These are phyloP conservation scores for Boletus rubescentipes DNA, from an alignment of 768 basidiomycete genomes.

Conservation along the genomic window DNA sequence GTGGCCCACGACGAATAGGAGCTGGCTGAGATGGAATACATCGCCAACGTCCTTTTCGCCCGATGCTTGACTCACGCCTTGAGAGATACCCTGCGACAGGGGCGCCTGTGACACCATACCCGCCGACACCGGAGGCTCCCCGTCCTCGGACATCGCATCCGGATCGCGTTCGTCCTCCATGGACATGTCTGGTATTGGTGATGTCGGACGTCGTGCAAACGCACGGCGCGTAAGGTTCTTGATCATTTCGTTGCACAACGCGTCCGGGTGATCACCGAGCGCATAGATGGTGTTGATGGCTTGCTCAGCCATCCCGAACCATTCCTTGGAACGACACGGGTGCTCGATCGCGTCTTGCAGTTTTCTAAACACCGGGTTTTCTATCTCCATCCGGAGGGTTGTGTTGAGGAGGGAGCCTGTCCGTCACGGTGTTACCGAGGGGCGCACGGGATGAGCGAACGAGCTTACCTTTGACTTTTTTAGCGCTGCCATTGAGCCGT, in stretches of 20 bases:
- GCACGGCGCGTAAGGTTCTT: slow-evolving; percentile 75
- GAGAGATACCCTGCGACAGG: slow-evolving; percentile 19
- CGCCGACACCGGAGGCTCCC: slow-evolving; percentile 31
- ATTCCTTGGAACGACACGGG: slow-evolving; percentile 83
- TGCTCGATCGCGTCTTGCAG: slow-evolving; percentile 79
- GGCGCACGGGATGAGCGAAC: background rate
- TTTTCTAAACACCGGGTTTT: slow-evolving; percentile 79
- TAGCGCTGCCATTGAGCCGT: slow-evolving; percentile 88
- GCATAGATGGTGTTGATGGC: slow-evolving; percentile 95
- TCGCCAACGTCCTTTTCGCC: slow-evolving; percentile 63
- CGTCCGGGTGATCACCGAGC: slow-evolving; percentile 90
- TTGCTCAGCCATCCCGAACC: slow-evolving; percentile 97
- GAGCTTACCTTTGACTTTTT: slow-evolving; percentile 88
- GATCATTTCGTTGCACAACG: slow-evolving; percentile 76
- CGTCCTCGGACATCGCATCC: slow-evolving; percentile 52
- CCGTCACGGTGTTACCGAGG: background rate
- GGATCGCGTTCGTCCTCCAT: slow-evolving; percentile 36
- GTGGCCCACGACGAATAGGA: slow-evolving; percentile 95
- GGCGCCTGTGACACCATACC: slow-evolving; percentile 19
- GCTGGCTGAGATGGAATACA: slow-evolving; percentile 85
- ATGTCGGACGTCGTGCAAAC: slow-evolving; percentile 44
- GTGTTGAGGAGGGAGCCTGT: slow-evolving; percentile 87
- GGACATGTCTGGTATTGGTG: background rate
- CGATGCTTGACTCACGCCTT: slow-evolving; percentile 5
- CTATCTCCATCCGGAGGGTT: slow-evolving; percentile 83